Conservation (phyloP, 2,329 filamentous ascomycete genomes). For the Metarhizium humberi region DNA sequence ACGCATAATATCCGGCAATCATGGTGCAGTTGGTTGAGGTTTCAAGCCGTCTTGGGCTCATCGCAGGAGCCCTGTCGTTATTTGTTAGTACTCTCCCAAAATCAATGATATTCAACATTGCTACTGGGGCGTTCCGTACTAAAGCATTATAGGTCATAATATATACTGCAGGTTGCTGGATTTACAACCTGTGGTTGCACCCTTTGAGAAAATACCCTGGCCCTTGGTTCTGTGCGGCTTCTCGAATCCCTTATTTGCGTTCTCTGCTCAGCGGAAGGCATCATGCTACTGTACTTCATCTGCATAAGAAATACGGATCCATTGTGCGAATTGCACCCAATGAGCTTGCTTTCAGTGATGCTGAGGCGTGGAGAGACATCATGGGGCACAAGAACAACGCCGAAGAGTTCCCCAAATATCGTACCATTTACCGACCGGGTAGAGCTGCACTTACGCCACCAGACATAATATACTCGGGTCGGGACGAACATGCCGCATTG, state of each 20-base stretch:
- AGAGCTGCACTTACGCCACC: background rate
- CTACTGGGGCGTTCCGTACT: background rate
- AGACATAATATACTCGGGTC: constrained; percentile 6
- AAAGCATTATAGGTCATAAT: background rate
- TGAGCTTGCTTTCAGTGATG: constrained; percentile 33
- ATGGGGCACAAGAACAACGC: constrained; percentile 11
- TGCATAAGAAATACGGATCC: constrained; percentile 31
- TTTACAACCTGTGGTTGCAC: constrained; percentile 25
- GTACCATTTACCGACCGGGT: background rate
- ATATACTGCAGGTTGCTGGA: background rate
- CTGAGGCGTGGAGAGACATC: constrained; percentile 29
- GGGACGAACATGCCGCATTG: constrained; percentile 8
- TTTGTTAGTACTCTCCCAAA: background rate
- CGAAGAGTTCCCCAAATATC: constrained; percentile 5
- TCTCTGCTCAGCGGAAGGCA: constrained; percentile 13
- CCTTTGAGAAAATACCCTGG: constrained; percentile 23
- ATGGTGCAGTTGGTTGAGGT: background rate
- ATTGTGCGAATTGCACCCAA: constrained; percentile 37
- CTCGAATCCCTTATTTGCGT: constrained; percentile 4
- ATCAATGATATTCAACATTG: background rate
- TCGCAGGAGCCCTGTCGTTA: background rate
- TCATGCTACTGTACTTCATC: constrained; percentile 3
- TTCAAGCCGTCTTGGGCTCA: background rate
- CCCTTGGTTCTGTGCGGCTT: constrained; percentile 9
- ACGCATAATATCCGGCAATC: background rate